These are phyloP conservation scores for Arthrinium phaeospermum DNA, from an alignment of 2,329 filamentous ascomycete species.

Conservation along the genomic window DNA sequence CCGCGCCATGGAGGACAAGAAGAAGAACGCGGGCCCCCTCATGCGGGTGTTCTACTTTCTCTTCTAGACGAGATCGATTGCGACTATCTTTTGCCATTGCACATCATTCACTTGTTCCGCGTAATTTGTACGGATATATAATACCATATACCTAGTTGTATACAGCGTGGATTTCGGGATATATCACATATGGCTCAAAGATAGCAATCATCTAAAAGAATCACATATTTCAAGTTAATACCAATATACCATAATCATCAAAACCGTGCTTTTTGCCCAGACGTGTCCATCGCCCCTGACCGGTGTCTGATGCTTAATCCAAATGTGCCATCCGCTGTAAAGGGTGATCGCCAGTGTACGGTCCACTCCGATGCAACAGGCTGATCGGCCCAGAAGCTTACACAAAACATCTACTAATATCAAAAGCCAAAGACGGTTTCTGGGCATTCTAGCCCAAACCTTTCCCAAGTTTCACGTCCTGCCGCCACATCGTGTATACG, in stretches of 20 bases:
- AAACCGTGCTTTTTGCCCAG: not conserved
- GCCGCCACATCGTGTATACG: not conserved
- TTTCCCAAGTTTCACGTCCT: not conserved
- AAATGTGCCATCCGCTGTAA: not conserved
- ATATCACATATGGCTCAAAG: not conserved
- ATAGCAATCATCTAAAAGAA: not conserved
- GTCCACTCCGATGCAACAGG: not conserved
- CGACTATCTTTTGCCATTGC: not conserved
- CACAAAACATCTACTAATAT: not conserved
- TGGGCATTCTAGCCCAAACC: not conserved
- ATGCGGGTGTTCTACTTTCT: constrained; percentile 14
- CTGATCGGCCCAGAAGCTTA: not conserved
- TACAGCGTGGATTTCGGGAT: not conserved
- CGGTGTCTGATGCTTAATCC: not conserved
- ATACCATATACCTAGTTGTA: not conserved
- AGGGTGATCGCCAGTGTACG: not conserved
- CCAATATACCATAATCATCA: not conserved
- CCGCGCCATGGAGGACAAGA: constrained; percentile 2
- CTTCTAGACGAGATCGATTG: constrained; percentile 1
- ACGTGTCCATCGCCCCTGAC: not conserved
- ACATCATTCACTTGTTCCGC: not conserved
- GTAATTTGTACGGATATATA: too few species aligned
- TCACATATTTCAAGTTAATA: not conserved
- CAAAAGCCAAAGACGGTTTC: not conserved
- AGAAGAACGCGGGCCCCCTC: not conserved